Evolutionary conservation across 805 yeast species (phyloP), one percentile per base, ranked within the genome.

Genomic region (Candida patagonica): DNA sequence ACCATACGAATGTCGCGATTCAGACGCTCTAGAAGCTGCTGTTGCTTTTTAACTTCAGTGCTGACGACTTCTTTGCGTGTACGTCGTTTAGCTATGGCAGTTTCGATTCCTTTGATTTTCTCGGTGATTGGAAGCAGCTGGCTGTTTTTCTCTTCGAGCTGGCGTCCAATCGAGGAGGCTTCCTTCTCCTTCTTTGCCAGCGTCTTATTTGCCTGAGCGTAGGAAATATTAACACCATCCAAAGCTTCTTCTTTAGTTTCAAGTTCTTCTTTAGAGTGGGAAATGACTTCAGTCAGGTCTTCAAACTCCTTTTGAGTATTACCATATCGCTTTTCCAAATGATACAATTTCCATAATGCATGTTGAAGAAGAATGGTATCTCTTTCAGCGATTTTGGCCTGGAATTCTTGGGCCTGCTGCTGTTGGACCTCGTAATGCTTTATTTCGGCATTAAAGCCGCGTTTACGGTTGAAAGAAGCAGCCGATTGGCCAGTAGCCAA

Each of bases 341-440:
- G 84, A 52, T 66, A 81, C 9, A 87, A 59, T 48, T 76, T 74
- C 68, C 82, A 77, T 24, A 88, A 55, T 31, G 78, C 71, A 21
- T 70, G 71, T 8, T 64, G 55, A 32, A 67, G 63, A n/a, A 73
- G 66, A 13, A 54, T 44, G 5, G 42, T 27, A 9, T 54, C 56
- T 35, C 49, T 42, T 32, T 75, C 76, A 1, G 57, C 58, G 5
- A 76, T 53, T 51, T 74, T 77, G 25, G 62, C 56, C 47, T 78
- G 80, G 56, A 76, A 86, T 42, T 70, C 63, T 42, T 77, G 82
- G 35, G 81, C 80, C 55, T 86, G 92, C 4, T 65, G 65, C 49
- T 80, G 68, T 55, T 86, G 94, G 44, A 76, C 85, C 48, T 75
- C 76, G 51, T 85, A 85, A 50, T 79, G 88, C 55, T 73, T 80